Conservation (phyloP, 345 rosid species). For the Eutrema japonicum region DNA sequence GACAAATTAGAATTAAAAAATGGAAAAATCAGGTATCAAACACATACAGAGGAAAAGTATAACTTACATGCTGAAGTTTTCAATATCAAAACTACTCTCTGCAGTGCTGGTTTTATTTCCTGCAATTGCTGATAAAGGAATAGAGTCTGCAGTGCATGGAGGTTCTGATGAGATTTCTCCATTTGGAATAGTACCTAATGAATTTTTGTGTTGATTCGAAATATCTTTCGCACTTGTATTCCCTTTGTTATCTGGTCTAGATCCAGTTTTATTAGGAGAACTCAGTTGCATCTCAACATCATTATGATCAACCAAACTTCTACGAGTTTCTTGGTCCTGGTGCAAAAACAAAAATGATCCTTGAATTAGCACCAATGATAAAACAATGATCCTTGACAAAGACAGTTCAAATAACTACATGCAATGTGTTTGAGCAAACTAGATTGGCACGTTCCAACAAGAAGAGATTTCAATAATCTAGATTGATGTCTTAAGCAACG, state of each 20-base stretch:
- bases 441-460: constrained; percentile 19
- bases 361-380: constrained; percentile 11
- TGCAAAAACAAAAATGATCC: constrained; percentile 32
- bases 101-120: constrained; percentile 44
- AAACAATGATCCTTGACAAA: constrained; percentile 24
- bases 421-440: constrained; percentile 18
- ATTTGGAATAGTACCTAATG: constrained; percentile 46
- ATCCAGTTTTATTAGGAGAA: constrained; percentile 53
- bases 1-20: constrained; percentile 15
- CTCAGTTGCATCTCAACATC: constrained; percentile 43
- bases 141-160: constrained; percentile 48
- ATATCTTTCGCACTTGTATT: constrained; percentile 47
- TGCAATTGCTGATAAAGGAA: constrained; percentile 33
- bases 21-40: constrained; percentile 25
- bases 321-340: constrained; percentile 60
- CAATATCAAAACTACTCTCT: constrained; percentile 47
- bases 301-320: constrained; percentile 55
- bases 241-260: constrained; percentile 51
- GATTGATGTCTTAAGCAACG: constrained; percentile 17
- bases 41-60: constrained; percentile 17
- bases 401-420: constrained; percentile 29
- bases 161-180: constrained; percentile 44
- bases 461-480: constrained; percentile 24
- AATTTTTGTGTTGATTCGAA: constrained; percentile 47
- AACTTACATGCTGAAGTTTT: constrained; percentile 64